These are phyloP conservation scores for Lactifluus volemus DNA, from an alignment of 768 basidiomycete genomes.

Conservation along the genomic window DNA sequence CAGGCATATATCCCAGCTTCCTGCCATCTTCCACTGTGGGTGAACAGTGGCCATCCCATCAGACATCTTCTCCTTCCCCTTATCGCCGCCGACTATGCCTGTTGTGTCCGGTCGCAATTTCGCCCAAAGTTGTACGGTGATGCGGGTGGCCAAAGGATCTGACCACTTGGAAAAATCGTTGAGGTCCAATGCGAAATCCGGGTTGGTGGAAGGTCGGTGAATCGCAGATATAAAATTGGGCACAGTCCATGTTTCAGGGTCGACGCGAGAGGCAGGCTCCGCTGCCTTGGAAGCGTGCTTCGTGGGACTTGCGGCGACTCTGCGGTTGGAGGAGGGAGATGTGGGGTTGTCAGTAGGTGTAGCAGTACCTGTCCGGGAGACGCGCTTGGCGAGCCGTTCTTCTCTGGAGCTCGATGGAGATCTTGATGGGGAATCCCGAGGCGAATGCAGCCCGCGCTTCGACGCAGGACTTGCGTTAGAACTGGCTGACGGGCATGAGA, in stretches of 20 bases:
- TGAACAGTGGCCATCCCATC: constrained; percentile 20
- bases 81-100: neutral
- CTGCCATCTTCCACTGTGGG: constrained; percentile 52
- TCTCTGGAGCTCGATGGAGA: neutral
- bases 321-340: neutral
- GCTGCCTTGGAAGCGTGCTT: constrained; percentile 4
- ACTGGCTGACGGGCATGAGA: neutral
- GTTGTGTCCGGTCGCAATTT: constrained; percentile 22
- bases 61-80: constrained; percentile 12
- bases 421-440: neutral
- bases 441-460: constrained; percentile 3
- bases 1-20: constrained; percentile 60
- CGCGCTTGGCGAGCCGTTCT: constrained; percentile 1
- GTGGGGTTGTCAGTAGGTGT: neutral
- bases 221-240: constrained; percentile 73
- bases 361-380: neutral
- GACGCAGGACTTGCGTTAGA: constrained; percentile 4
- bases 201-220: constrained; percentile 80
- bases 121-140: constrained; percentile 56
- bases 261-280: neutral
- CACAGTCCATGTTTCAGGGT: constrained; percentile 20
- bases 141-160: constrained; percentile 40
- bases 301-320: neutral
- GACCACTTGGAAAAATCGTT: constrained; percentile 48
- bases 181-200: constrained; percentile 56